phyloP scores from a whole-genome alignment of 257 asterid species.

The Solanum ossicruentum region DNA sequence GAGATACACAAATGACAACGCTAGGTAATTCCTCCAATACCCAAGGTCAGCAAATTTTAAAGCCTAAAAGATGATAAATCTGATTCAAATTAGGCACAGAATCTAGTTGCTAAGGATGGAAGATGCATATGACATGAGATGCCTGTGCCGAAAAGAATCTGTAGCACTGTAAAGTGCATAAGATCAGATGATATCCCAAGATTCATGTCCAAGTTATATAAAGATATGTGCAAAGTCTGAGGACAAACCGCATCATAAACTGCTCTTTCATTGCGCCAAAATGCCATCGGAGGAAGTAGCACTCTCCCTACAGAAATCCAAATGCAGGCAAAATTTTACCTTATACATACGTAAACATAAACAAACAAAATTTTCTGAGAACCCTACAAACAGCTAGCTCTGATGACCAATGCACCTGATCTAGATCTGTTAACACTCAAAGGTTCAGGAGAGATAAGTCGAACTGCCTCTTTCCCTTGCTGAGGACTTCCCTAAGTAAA shows the following conservation, averaged over 20 bases:
- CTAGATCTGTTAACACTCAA: constrained; percentile 38
- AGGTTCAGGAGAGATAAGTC: not conserved
- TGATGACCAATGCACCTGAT: constrained; percentile 42
- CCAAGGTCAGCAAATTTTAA: not conserved
- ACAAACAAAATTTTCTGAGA: not conserved
- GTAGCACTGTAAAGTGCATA: not conserved
- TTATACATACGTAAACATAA: not conserved
- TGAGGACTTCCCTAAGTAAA: constrained; percentile 1
- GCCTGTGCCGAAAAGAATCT: not conserved
- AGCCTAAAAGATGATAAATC: not conserved
- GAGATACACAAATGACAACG: not conserved
- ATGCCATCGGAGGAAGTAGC: constrained; percentile 52
- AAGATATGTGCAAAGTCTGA: not conserved
- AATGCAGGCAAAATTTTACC: not conserved
- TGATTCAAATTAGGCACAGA: not conserved
- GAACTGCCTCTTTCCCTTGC: not conserved
- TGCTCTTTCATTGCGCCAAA: constrained; percentile 68
- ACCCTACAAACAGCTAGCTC: not conserved
- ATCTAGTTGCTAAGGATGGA: not conserved
- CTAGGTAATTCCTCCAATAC: not conserved
- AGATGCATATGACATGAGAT: not conserved
- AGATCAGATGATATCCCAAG: not conserved
- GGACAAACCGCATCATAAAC: constrained; percentile 42
- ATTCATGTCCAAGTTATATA: not conserved
- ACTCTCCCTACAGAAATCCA: constrained; percentile 44